Evolutionary conservation across 805 yeast genomes (phyloP), one percentile per base, ranked within the genome.

Genomic region (Ogataea glucozyma): DNA sequence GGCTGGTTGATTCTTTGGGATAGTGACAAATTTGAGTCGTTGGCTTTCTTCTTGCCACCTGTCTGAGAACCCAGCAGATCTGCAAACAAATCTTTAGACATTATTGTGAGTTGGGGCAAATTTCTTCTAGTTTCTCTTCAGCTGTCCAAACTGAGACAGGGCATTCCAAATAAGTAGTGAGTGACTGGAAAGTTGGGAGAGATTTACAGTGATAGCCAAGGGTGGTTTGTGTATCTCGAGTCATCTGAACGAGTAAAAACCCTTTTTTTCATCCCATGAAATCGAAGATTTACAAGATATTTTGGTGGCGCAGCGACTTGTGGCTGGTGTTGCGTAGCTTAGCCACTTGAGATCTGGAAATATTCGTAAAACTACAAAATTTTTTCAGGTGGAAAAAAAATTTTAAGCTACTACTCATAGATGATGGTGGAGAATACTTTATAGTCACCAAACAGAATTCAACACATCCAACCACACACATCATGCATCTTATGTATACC

Each of bases 401-500:
- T 36, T 36, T 36, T 24, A 34, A 13, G 11, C 5, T 19, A 29
- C n/a, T n/a, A n/a, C n/a, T n/a, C n/a, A n/a, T n/a, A n/a, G n/a
- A n/a, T n/a, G n/a, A n/a, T n/a, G n/a, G n/a, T n/a, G n/a, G n/a
- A n/a, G n/a, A n/a, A n/a, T n/a, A n/a, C n/a, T n/a, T n/a, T n/a
- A n/a, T n/a, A n/a, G n/a, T n/a, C n/a, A n/a, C n/a, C n/a, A n/a
- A n/a, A n/a, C n/a, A n/a, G 13, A 30, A 4, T 21, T 17, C 16
- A 27, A 14, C 29, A 26, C 13, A 6, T 11, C 11, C 16, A 10
- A 30, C 32, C 17, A 19, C 10, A 10, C 29, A 23, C 41, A 36
- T 17, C 49, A 93, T 93, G 99, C 99, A 93, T 85, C 85, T 93
- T 70, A 93, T 93, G 99, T 93, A 86, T 89, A 90, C 97, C 48